phyloP scores from a whole-genome alignment of 257 asterid genomes.

The Nicotiana knightiana region DNA sequence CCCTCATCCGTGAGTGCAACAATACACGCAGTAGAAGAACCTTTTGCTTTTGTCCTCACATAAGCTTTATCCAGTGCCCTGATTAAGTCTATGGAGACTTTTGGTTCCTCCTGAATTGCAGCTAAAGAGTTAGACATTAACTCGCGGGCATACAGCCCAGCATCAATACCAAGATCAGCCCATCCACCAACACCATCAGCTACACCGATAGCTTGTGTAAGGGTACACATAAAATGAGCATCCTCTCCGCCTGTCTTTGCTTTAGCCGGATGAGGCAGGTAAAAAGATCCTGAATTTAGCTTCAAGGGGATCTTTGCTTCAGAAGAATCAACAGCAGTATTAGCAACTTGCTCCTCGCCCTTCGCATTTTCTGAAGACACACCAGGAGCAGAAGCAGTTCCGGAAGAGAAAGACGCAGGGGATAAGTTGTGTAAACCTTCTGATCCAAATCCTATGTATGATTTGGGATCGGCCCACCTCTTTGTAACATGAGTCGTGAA shows the following conservation, averaged over 20 bases:
- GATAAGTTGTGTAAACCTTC: background rate
- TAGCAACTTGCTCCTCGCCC: background rate
- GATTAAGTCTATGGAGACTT: background rate
- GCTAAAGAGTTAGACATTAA: background rate
- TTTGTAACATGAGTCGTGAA: background rate
- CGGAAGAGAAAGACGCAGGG: background rate
- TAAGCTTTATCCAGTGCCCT: slow-evolving; percentile 6
- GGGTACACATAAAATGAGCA: slow-evolving; percentile 11
- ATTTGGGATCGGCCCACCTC: background rate
- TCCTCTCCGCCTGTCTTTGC: slow-evolving; percentile 13
- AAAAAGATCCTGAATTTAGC: background rate
- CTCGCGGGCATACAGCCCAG: slow-evolving; percentile 9
- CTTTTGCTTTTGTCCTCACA: background rate
- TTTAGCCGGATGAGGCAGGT: slow-evolving; percentile 5
- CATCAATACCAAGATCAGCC: slow-evolving; percentile 9
- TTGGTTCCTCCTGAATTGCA: slow-evolving; percentile 1
- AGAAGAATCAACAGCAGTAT: background rate
- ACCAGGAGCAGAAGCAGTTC: background rate
- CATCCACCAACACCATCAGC: slow-evolving; percentile 24
- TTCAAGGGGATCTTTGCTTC: background rate
- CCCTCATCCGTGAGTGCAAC: background rate
- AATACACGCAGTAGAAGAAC: slow-evolving; percentile 16
- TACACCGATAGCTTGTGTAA: background rate
- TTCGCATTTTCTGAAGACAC: background rate
- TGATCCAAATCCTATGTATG: background rate